phyloP scores from a whole-genome alignment of 2,329 filamentous ascomycete species.

The Xylaria sp. region DNA sequence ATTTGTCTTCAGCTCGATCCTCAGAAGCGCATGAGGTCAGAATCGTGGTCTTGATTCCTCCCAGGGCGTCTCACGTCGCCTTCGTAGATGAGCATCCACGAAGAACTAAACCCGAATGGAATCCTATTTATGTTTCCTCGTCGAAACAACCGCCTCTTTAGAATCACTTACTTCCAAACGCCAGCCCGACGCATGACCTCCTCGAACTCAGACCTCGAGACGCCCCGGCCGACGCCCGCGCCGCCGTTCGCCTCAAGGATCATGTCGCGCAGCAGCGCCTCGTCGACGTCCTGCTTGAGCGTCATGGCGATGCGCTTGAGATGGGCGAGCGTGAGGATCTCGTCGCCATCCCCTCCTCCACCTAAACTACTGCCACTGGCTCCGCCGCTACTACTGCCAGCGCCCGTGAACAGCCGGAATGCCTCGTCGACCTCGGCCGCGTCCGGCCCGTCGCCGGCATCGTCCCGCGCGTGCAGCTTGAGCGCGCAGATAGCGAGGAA shows the following conservation, averaged over 20 bases:
- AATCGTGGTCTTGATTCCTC: background rate
- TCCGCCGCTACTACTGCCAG: conserved; percentile 43
- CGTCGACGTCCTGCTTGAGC: conserved; percentile 84
- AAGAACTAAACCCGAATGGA: background rate
- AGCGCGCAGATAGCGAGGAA: conserved; percentile 91
- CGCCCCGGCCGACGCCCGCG: conserved; percentile 74
- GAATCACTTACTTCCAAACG: conserved; percentile 74
- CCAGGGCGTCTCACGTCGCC: background rate
- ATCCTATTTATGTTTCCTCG: background rate
- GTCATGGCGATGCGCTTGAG: conserved; percentile 81
- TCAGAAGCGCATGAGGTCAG: background rate
- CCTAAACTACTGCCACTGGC: conserved; percentile 34
- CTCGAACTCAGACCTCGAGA: conserved; percentile 83
- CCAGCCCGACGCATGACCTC: conserved; percentile 86
- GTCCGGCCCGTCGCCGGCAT: conserved; percentile 61
- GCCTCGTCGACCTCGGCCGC: conserved; percentile 81
- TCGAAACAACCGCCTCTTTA: background rate
- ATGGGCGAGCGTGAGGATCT: conserved; percentile 80
- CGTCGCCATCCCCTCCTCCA: conserved; percentile 37
- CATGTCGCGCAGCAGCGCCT: conserved; percentile 91
- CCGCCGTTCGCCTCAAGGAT: conserved; percentile 92
- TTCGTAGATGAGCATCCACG: background rate
- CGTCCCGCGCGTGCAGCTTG: conserved; percentile 74
- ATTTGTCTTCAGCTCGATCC: background rate
- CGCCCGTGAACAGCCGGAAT: conserved; percentile 80